Evolutionary conservation across 345 rosid species (phyloP).

Genomic region (Tarenaya hassleriana): DNA sequence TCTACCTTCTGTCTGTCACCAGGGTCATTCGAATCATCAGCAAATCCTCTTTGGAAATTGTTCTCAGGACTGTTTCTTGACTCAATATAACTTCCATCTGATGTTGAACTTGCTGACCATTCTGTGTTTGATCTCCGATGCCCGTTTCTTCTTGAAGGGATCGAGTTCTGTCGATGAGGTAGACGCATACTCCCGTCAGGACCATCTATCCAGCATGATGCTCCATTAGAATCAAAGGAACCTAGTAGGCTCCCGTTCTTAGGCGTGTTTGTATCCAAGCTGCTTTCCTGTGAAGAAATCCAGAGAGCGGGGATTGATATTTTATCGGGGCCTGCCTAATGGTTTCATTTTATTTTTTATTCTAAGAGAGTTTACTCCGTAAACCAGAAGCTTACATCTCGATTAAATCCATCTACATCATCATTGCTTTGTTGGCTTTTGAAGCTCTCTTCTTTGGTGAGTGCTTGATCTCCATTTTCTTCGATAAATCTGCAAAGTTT

Average conservation of each 20-base stretch:
- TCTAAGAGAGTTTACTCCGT: slow-evolving; percentile 11
- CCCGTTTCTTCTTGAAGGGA: slow-evolving; percentile 33
- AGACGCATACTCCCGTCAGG: slow-evolving; percentile 24
- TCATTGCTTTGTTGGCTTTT: slow-evolving; percentile 45
- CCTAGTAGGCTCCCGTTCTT: slow-evolving; percentile 29
- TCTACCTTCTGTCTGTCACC: slow-evolving; percentile 61
- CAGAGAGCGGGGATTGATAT: not conserved
- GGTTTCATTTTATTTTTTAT: not conserved
- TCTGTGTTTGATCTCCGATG: slow-evolving; percentile 79
- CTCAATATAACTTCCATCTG: slow-evolving; percentile 74
- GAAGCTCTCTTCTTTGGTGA: slow-evolving; percentile 39
- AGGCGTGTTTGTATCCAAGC: slow-evolving; percentile 19
- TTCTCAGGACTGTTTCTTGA: slow-evolving; percentile 52
- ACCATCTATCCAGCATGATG: slow-evolving; percentile 31
- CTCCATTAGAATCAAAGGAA: slow-evolving; percentile 41
- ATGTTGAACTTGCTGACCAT: slow-evolving; percentile 81
- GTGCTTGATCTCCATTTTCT: slow-evolving; percentile 40
- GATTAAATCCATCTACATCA: slow-evolving; percentile 34
- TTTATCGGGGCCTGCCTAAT: not conserved
- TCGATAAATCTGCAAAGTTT: slow-evolving; percentile 37
- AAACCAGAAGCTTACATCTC: slow-evolving; percentile 43
- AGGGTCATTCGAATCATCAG: slow-evolving; percentile 42
- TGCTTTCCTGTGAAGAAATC: slow-evolving; percentile 41
- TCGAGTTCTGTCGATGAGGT: slow-evolving; percentile 41
- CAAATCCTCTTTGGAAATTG: slow-evolving; percentile 43